A percentile compares a stretch with the other conserved stretches of the same genome.
Conservation (phyloP, 768 basidiomycete genomes). For the Heimioporus sp. region DNA sequence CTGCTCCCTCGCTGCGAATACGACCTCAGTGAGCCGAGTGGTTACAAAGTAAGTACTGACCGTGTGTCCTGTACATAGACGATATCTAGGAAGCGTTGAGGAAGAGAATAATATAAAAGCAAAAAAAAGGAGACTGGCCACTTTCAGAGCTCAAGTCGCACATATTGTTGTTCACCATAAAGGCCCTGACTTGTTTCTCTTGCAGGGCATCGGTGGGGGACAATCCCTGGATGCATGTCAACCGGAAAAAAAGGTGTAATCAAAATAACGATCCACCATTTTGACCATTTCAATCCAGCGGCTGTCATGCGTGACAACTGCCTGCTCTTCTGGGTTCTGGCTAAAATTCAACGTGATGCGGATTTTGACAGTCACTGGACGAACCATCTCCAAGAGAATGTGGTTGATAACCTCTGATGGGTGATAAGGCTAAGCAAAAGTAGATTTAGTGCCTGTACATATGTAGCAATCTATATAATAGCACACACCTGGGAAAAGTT, state of each 20-base stretch:
- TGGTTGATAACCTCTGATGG: slow-evolving; percentile 5
- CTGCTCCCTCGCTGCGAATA: not conserved
- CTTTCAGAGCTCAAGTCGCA: not conserved
- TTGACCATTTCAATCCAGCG: slow-evolving; percentile 8
- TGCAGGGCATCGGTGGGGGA: not conserved
- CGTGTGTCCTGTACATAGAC: not conserved
- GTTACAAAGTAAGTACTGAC: not conserved
- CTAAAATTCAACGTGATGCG: not conserved
- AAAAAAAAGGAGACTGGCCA: too few species aligned
- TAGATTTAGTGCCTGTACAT: not conserved
- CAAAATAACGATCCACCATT: not conserved
- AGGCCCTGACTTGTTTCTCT: not conserved
- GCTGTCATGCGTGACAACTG: slow-evolving; percentile 8
- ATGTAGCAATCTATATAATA: not conserved
- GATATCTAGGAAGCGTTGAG: not conserved
- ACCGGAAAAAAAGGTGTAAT: not conserved
- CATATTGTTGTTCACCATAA: not conserved
- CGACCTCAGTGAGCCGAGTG: not conserved
- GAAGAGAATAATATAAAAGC: too few species aligned
- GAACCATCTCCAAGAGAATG: slow-evolving; percentile 7
- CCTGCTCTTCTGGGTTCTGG: not conserved
- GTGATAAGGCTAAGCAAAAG: slow-evolving; percentile 1
- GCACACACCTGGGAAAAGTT: not conserved
- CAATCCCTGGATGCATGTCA: not conserved
- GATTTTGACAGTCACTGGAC: not conserved